These are phyloP conservation scores for Colletotrichum tropicale DNA, from an alignment of 2,329 filamentous ascomycete species.

Conservation along the genomic window DNA sequence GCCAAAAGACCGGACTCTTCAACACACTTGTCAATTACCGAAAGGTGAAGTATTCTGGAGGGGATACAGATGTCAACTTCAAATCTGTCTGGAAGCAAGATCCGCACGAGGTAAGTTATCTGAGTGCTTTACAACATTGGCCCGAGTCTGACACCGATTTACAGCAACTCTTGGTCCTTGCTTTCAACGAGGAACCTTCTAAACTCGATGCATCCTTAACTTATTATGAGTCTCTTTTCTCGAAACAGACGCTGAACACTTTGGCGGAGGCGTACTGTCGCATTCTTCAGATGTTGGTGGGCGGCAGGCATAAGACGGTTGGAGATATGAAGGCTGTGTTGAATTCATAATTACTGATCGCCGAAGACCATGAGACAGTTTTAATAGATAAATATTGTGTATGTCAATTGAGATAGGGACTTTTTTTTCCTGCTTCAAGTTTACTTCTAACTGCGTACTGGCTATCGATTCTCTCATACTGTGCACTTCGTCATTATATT, in stretches of 20 bases:
- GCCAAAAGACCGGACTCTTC: neutral
- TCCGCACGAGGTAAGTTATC: neutral
- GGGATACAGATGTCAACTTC: neutral
- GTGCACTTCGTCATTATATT: neutral
- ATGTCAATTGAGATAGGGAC: neutral
- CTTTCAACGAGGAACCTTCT: neutral
- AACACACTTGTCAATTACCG: neutral
- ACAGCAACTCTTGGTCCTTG: neutral
- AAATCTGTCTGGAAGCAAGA: slow-evolving; percentile 7
- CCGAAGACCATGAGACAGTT: neutral
- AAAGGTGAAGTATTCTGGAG: neutral
- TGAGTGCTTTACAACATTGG: rapidly evolving
- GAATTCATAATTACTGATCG: neutral
- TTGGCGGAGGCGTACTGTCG: neutral
- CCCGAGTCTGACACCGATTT: neutral
- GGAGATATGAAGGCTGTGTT: neutral
- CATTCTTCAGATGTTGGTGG: neutral
- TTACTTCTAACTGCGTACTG: neutral
- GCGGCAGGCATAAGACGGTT: neutral
- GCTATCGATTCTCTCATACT: neutral
- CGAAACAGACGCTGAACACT: neutral
- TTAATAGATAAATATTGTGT: neutral
- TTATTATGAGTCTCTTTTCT: slow-evolving; percentile 1
- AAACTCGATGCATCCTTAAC: neutral
- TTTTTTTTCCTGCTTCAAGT: neutral